Evolutionary conservation across 805 yeast genomes (phyloP).

Genomic region (Yarrowia sp.): DNA sequence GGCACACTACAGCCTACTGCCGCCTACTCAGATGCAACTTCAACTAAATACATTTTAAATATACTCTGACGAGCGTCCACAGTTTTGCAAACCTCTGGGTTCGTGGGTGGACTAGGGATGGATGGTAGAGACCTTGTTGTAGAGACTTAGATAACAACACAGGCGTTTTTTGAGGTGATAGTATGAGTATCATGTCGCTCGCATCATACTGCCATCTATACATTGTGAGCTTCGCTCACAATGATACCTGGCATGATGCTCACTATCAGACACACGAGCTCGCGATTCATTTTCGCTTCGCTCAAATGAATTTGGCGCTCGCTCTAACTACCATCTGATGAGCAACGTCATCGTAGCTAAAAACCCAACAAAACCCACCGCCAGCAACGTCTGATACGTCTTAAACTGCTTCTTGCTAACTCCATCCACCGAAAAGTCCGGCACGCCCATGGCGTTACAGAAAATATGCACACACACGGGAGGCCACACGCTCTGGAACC

Average conservation of each 20-base stretch:
- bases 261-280: no score
- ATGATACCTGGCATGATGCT: no score
- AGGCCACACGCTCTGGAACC: slow-evolving; percentile 55
- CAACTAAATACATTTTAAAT: slow-evolving; percentile 10
- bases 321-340: neutral
- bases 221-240: no score
- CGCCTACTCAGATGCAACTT: neutral
- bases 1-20: no score
- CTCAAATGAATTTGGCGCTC: no score
- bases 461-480: slow-evolving; percentile 58
- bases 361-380: slow-evolving; percentile 48
- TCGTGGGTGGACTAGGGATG: no score
- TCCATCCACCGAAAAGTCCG: slow-evolving; percentile 39
- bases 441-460: slow-evolving; percentile 73
- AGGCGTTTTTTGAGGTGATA: no score
- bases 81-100: neutral
- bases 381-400: slow-evolving; percentile 39
- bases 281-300: no score
- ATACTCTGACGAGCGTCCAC: neutral
- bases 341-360: neutral
- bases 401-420: slow-evolving; percentile 30
- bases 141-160: no score
- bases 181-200: no score
- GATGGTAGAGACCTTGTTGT: no score
- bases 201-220: no score